phyloP scores from a whole-genome alignment of 257 asterid genomes.

The Salvia miltiorrhiza region DNA sequence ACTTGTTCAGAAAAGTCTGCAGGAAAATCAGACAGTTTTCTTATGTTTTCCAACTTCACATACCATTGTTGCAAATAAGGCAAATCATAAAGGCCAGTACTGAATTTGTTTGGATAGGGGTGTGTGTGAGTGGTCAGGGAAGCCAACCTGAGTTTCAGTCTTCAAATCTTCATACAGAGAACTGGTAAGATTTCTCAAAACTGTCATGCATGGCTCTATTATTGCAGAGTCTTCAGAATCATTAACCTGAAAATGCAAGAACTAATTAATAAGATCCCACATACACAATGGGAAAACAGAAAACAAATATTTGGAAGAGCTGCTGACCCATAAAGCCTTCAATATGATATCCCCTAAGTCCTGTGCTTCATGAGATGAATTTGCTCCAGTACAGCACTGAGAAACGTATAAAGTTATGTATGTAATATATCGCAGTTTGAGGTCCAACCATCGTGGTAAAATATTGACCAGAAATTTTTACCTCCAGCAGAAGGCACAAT shows the following conservation, averaged over 20 bases:
- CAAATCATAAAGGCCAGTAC: neutral
- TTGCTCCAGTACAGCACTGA: conserved; percentile 52
- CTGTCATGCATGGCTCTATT: conserved; percentile 67
- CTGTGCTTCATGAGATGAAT: conserved; percentile 38
- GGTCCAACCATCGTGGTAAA: neutral
- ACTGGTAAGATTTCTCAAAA: conserved; percentile 63
- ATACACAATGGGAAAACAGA: conserved; percentile 4
- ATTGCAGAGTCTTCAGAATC: conserved; percentile 48
- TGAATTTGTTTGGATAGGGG: neutral
- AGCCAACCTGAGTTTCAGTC: conserved; percentile 65
- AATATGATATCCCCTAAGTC: conserved; percentile 40
- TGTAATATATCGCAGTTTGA: neutral
- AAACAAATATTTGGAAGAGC: conserved; percentile 10
- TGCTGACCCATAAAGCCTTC: conserved; percentile 67
- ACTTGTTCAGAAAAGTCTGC: neutral
- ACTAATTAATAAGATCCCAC: conserved; percentile 5
- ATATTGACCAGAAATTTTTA: conserved; percentile 24
- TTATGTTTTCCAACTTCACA: neutral
- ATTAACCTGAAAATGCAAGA: conserved; percentile 41
- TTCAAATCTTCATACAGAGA: conserved; percentile 52
- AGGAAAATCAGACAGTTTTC: neutral
- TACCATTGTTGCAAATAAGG: neutral
- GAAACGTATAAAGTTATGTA: conserved; percentile 3
- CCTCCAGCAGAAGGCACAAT: conserved; percentile 82
- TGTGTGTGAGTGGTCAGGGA: neutral